phyloP scores from a whole-genome alignment of 371 early-diverging fungal species.

The Chytridium lagenaria region DNA sequence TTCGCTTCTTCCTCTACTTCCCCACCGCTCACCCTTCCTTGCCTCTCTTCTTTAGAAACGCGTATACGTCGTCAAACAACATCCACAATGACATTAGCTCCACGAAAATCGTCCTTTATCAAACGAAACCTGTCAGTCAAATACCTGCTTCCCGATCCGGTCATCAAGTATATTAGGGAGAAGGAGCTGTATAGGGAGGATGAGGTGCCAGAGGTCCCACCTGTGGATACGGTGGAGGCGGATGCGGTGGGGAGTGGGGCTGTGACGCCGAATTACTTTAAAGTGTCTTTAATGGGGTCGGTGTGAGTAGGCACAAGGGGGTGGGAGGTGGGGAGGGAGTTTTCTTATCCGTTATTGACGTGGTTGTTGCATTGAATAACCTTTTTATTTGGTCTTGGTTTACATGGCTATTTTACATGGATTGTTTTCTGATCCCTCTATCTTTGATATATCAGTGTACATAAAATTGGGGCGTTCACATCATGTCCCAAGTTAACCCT shows the following conservation, averaged over 20 bases:
- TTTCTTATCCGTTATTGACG: no score
- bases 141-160: slow-evolving; percentile 91
- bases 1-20: neutral
- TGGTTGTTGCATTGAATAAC: no score
- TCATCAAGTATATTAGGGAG: slow-evolving; percentile 88
- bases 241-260: neutral
- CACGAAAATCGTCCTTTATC: slow-evolving; percentile 92
- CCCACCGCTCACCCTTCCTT: neutral
- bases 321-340: no score
- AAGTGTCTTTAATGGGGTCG: no score
- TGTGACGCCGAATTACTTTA: no score
- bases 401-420: no score
- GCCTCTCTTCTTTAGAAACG: slow-evolving; percentile 66
- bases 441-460: no score
- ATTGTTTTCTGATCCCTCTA: no score
- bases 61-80: slow-evolving; percentile 90
- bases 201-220: slow-evolving; percentile 56
- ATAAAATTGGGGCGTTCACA: no score
- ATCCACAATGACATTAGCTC: slow-evolving; percentile 97
- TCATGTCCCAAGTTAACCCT: no score
- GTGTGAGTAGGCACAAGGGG: no score
- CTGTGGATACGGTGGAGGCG: slow-evolving; percentile 16
- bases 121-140: slow-evolving; percentile 94
- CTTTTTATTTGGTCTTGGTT: no score
- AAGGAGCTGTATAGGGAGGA: slow-evolving; percentile 78